phyloP scores from a whole-genome alignment of 441 rosid species.

The Aleurites moluccanus region DNA sequence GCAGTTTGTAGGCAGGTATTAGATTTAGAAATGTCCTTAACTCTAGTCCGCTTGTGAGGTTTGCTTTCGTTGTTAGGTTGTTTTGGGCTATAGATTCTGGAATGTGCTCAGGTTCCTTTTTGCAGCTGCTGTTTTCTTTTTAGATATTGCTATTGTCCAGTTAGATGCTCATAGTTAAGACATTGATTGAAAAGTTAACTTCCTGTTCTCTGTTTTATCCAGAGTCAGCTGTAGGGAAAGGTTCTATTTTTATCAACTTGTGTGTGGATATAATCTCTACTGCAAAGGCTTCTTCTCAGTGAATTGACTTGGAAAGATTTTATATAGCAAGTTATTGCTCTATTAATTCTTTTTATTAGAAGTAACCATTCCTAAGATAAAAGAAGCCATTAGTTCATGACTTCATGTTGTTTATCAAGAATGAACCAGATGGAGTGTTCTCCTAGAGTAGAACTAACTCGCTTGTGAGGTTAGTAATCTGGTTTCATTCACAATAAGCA shows the following conservation, averaged over 20 bases:
- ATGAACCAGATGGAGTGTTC: neutral
- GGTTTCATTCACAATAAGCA: neutral
- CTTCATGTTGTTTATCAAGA: neutral
- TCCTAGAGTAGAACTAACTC: constrained; percentile 4
- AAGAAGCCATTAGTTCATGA: neutral
- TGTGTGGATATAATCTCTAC: neutral
- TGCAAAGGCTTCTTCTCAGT: neutral
- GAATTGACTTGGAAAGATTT: neutral
- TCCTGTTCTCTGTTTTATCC: no score
- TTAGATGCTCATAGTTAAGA: no score
- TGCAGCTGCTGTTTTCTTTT: neutral
- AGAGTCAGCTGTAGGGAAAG: no score
- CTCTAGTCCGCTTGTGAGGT: neutral
- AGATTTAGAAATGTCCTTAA: neutral
- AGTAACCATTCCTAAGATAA: neutral
- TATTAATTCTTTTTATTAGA: neutral
- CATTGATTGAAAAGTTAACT: no score
- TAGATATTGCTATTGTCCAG: no score
- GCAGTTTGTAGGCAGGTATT: neutral
- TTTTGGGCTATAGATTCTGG: neutral
- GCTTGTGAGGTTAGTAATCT: constrained; percentile 22
- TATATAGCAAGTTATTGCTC: neutral
- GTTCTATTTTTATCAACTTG: no score
- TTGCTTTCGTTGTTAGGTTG: no score
- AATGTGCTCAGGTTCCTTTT: neutral